Conservation (phyloP, 2,329 filamentous ascomycete species). For the Exophiala spinifera region DNA sequence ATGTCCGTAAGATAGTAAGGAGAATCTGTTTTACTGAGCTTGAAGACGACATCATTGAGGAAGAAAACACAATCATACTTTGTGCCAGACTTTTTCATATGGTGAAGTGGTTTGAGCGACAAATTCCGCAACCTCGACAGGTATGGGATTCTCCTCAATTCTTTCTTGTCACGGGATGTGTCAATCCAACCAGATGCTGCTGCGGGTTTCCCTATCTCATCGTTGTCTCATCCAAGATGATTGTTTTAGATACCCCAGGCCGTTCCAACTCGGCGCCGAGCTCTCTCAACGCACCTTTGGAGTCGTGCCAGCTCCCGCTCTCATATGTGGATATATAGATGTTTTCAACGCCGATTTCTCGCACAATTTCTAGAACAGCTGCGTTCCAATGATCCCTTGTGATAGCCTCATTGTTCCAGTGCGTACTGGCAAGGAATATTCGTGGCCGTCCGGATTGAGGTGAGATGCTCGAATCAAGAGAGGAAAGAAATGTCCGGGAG, state of each 20-base stretch:
- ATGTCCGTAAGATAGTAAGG: no score
- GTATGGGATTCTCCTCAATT: constrained; percentile 65
- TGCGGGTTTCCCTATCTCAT: constrained; percentile 29
- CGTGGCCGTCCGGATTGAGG: no score
- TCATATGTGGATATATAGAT: constrained; percentile 67
- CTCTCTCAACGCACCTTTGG: constrained; percentile 58
- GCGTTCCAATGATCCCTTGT: constrained; percentile 61
- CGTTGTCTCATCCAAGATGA: constrained; percentile 33
- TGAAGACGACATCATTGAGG: constrained; percentile 48
- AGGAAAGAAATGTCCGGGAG: no score
- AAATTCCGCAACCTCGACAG: constrained; percentile 62
- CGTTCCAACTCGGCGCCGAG: no score
- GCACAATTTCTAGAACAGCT: constrained; percentile 57
- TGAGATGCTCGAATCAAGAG: no score
- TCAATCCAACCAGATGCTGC: constrained; percentile 63
- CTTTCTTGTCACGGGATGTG: constrained; percentile 47
- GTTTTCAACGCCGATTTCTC: constrained; percentile 58
- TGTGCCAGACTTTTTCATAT: constrained; percentile 49
- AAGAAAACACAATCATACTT: constrained; percentile 58
- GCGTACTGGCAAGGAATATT: no score
- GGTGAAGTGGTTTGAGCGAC: constrained; percentile 56
- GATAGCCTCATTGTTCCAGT: constrained; percentile 62
- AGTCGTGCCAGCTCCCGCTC: constrained; percentile 67
- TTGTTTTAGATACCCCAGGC: no score
- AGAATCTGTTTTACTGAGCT: no score